phyloP scores from a whole-genome alignment of 305 asterid genomes.

The Lippia alba region DNA sequence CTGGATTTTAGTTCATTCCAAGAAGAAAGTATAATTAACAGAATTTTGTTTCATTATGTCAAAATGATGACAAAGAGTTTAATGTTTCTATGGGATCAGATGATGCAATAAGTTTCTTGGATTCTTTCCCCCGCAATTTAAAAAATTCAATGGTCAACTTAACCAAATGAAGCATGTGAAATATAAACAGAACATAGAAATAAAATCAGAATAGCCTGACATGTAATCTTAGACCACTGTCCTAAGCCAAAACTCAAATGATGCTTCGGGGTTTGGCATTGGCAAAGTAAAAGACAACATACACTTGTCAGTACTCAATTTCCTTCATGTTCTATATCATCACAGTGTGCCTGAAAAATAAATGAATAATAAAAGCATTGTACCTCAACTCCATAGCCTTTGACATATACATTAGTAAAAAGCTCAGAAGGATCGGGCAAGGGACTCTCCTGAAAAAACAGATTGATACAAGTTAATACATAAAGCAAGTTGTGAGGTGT shows the following conservation, averaged over 20 bases:
- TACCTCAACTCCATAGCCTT: constrained; percentile 94
- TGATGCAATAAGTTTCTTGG: neutral
- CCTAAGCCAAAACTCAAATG: neutral
- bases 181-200: neutral
- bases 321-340: neutral
- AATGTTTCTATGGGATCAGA: neutral
- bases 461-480: constrained; percentile 20
- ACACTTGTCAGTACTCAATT: neutral
- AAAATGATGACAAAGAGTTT: neutral
- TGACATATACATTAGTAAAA: constrained; percentile 81
- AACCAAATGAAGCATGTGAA: constrained; percentile 21
- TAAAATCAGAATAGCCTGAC: neutral
- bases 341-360: neutral
- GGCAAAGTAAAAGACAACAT: neutral
- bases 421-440: constrained; percentile 95
- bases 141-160: constrained; percentile 6
- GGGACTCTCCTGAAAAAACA: constrained; percentile 77
- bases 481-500: neutral
- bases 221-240: constrained; percentile 1
- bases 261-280: neutral
- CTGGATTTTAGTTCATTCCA: constrained; percentile 17
- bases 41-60: constrained; percentile 14
- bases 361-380: constrained; percentile 15
- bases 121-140: neutral
- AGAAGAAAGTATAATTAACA: constrained; percentile 11